Evolutionary conservation across 2,329 filamentous ascomycete genomes (phyloP).

Genomic region (Coleophoma cylindrospora): DNA sequence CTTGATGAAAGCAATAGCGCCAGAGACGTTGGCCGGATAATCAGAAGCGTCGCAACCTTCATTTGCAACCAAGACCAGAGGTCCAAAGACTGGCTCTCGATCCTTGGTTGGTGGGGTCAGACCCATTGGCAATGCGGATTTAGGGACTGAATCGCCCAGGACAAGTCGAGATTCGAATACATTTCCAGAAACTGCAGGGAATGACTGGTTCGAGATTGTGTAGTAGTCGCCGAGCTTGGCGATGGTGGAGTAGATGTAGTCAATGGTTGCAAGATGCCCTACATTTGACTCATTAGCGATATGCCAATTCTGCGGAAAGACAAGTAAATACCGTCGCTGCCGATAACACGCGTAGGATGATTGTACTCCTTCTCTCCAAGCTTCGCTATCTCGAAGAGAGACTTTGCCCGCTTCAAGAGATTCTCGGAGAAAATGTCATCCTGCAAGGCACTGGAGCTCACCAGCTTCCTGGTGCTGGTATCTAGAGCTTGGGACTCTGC

Average conservation of each 20-base stretch:
- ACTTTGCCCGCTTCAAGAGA: slow-evolving; percentile 53
- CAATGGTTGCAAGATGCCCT: slow-evolving; percentile 60
- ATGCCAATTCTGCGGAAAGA: no score
- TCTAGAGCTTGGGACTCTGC: slow-evolving; percentile 15
- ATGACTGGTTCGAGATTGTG: slow-evolving; percentile 55
- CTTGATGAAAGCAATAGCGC: slow-evolving; percentile 65
- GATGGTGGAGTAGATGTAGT: slow-evolving; percentile 55
- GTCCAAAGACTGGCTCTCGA: slow-evolving; percentile 52
- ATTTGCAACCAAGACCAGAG: slow-evolving; percentile 55
- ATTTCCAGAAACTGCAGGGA: slow-evolving; percentile 56
- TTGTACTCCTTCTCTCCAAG: slow-evolving; percentile 54
- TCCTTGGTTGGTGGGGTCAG: slow-evolving; percentile 62
- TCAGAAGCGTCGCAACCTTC: slow-evolving; percentile 60
- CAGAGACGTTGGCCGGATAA: slow-evolving; percentile 52
- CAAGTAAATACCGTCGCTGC: slow-evolving; percentile 47
- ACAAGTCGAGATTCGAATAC: slow-evolving; percentile 54
- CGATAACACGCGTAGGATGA: slow-evolving; percentile 68
- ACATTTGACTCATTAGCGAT: slow-evolving; percentile 9
- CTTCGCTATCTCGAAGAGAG: slow-evolving; percentile 59
- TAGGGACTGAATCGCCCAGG: slow-evolving; percentile 45
- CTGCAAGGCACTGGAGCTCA: slow-evolving; percentile 52
- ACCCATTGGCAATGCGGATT: slow-evolving; percentile 51
- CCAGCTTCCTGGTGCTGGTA: slow-evolving; percentile 25
- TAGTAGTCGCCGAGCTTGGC: slow-evolving; percentile 55
- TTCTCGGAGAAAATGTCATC: slow-evolving; percentile 47